These are phyloP conservation scores for Pichia californica DNA, from an alignment of 805 yeast genomes.

Conservation along the genomic window DNA sequence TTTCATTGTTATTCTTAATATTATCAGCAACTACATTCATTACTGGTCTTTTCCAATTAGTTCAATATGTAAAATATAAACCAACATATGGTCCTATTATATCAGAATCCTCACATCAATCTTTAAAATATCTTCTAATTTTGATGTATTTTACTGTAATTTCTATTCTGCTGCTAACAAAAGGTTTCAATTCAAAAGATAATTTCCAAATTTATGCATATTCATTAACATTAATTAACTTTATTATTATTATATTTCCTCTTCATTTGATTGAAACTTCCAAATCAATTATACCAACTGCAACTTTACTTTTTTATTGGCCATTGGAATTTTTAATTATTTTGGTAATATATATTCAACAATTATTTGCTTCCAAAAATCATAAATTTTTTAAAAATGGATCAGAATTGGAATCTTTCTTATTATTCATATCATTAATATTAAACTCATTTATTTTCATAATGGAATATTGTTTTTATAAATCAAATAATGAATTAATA, in stretches of 20 bases:
- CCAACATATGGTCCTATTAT: constrained; percentile 13
- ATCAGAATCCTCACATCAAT: constrained; percentile 7
- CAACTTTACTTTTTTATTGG: constrained; percentile 39
- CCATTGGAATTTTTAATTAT: constrained; percentile 19
- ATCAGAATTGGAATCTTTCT: constrained; percentile 6
- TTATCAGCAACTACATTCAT: constrained; percentile 11
- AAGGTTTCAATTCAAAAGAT: neutral
- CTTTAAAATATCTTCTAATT: constrained; percentile 11
- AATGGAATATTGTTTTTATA: constrained; percentile 32
- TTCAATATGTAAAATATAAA: constrained; percentile 2
- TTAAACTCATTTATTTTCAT: constrained; percentile 30
- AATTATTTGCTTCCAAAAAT: constrained; percentile 23
- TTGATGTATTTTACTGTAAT: constrained; percentile 10
- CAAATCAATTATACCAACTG: constrained; percentile 32
- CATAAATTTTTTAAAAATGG: constrained; percentile 12
- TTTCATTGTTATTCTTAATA: constrained; percentile 16
- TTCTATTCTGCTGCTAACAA: constrained; percentile 7
- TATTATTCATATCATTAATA: constrained; percentile 26
- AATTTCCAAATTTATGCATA: constrained; percentile 12
- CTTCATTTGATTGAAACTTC: constrained; percentile 40
- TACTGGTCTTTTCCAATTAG: constrained; percentile 20
- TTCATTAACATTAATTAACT: constrained; percentile 9
- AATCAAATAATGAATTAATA: constrained; percentile 35
- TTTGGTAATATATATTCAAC: constrained; percentile 18
- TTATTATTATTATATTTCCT: constrained; percentile 31